Evolutionary conservation across 2,329 filamentous ascomycete genomes (phyloP), one percentile per base, ranked within the genome.

Genomic region (Phaeophleospora eucalypticola): DNA sequence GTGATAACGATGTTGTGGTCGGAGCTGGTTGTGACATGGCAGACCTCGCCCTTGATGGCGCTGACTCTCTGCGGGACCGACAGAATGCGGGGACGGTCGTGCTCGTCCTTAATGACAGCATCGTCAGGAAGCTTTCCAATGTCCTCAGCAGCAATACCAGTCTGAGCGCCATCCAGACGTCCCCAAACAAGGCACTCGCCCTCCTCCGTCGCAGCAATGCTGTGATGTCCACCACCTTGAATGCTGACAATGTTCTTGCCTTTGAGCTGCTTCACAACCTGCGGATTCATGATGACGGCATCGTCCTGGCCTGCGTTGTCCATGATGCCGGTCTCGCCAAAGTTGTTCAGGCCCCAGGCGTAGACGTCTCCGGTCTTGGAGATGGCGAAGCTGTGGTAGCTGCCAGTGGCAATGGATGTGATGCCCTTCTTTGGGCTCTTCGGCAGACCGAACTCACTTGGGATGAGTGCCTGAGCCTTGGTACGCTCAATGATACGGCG

Each of bases 331-430:
- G 86, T 87, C 71, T 95, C 84, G 53, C 84, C 86, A 67, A 87
- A 94, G 69, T 86, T 89, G 76, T 95, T 95, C 21, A 91, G 73
- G 18, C 89, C 89, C 88, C 89, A 95, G 0, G 83, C 80, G 68
- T 82, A 93, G 24, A 91, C 84, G 21, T 79, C 76, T 33, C 83
- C 83, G 20, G 83, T 78, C 51, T 81, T 78, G 58, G 79, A 78
- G 40, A 89, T 77, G 41, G 84, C 85, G 59, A 95, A 91, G 58
- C 83, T 86, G 72, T 95, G 87, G 68, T 90, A 91, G 12, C 84
- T 80, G 36, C 89, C 89, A 44, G 82, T 83, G 20, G 79, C 78
- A 48, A 86, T 77, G 68, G 71, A 80, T 41, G 74, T 73, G 42
- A 86, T 80, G 53, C 71, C 70, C 60, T 77, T 77, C 53, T 71